A percentile compares a stretch with the other conserved stretches of the same genome.
Evolutionary conservation across 148 eudicot species (phyloP).

Genomic region (Vaccinium darrowii): DNA sequence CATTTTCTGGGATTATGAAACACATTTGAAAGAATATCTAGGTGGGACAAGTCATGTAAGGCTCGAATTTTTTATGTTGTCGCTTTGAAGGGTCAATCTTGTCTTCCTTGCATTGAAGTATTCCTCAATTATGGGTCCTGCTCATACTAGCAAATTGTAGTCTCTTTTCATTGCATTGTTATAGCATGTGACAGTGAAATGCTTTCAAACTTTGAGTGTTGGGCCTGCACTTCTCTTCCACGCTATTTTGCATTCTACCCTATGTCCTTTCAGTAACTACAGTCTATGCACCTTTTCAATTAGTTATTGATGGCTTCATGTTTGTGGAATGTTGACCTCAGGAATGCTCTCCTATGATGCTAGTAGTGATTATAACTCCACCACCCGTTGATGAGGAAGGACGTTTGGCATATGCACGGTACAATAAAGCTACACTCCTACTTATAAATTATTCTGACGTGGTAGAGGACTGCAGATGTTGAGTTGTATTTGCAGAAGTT

Average conservation of each 20-base stretch:
- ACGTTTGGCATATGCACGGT: slow-evolving; percentile 72
- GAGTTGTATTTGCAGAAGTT: background rate
- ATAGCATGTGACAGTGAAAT: background rate
- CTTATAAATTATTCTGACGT: background rate
- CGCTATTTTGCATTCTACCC: background rate
- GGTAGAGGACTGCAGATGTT: background rate
- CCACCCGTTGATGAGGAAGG: slow-evolving; percentile 88
- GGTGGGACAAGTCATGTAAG: background rate
- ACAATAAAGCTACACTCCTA: slow-evolving; percentile 16
- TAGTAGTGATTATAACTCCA: slow-evolving; percentile 81
- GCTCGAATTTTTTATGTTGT: background rate
- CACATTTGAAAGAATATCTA: background rate
- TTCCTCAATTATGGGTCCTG: background rate
- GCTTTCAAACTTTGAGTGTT: background rate
- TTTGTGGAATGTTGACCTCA: slow-evolving; percentile 26
- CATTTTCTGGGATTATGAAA: background rate
- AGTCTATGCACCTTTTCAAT: slow-evolving; percentile 2
- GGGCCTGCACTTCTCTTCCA: background rate
- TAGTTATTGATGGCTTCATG: background rate
- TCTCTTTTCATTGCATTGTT: background rate
- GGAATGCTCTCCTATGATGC: slow-evolving; percentile 64
- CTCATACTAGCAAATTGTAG: background rate
- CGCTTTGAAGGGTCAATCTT: slow-evolving; percentile 1
- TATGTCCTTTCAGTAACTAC: background rate
- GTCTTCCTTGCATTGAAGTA: background rate